Evolutionary conservation across 139 green algal genomes (phyloP), one percentile per base, ranked within the genome.

Genomic region (Closterium sp.): DNA sequence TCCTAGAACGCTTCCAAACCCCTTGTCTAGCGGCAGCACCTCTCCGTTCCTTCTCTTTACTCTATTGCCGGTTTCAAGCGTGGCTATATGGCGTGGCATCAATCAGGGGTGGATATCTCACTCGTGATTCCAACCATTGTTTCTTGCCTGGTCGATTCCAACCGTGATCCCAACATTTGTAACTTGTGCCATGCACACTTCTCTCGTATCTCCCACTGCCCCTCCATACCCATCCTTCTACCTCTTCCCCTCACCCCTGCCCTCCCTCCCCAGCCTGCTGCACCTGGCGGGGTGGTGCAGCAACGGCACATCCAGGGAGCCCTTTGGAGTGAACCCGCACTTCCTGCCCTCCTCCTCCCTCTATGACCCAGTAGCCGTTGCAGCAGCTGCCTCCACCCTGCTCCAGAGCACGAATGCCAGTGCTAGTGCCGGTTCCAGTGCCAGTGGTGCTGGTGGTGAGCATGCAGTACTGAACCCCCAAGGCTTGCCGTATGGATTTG

Each of bases 261-360:
- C 62, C n/a, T n/a, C n/a, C 17, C 19, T 24, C 62, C 62, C 62
- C 62, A 79, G 62, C 1, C 62, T 79, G 62, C 62, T 79, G 62
- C 62, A 79, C 62, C 62, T 79, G 62, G 62, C 62, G 62, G 62
- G 62, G 62, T 79, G 62, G 32, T 91, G 89, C 38, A 91, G 32
- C 73, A 38, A 85, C 31, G 89, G 89, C 21, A 28, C 22, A 13
- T 91, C 89, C 31, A 91, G 62, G 22, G 89, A 22, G 84, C 89
- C 89, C 6, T 92, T 70, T 27, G 89, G 89, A 6, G 89, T 92
- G 19, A 73, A 92, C 89, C 89, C 89, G 50, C 50, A 88, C 62
- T 92, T 92, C 89, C 70, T 92, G 29, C 28, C 21, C 27, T 32
- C 89, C 70, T 92, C 89, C 21, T 73, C 62, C 31, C 50, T 92